These are phyloP conservation scores for Candida suzukii DNA, from an alignment of 805 yeast species.

Conservation along the genomic window DNA sequence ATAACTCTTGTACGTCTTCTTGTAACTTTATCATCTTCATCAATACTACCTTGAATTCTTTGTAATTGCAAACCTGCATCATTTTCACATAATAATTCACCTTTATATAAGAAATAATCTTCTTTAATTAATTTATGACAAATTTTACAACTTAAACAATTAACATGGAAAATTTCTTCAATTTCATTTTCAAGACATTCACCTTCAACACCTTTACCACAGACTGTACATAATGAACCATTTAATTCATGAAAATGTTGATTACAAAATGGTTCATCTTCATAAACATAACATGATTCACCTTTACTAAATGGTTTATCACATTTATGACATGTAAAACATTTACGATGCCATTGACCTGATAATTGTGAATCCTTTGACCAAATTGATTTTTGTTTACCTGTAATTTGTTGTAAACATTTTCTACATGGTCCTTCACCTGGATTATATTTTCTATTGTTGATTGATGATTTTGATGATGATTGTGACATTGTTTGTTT, in stretches of 20 bases:
- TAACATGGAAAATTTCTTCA: conserved; percentile 64
- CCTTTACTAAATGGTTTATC: conserved; percentile 47
- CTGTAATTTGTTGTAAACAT: conserved; percentile 49
- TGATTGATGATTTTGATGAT: no score
- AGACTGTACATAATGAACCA: conserved; percentile 64
- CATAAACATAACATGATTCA: conserved; percentile 65
- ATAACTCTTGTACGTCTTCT: conserved; percentile 26
- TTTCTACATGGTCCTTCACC: conserved; percentile 81
- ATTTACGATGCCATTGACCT: conserved; percentile 91
- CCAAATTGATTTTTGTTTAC: conserved; percentile 56
- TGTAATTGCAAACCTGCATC: conserved; percentile 20
- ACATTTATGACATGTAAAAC: conserved; percentile 75
- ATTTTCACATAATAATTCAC: conserved; percentile 43
- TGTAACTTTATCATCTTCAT: conserved; percentile 12
- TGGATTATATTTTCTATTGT: conserved; percentile 38
- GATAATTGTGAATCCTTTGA: conserved; percentile 80
- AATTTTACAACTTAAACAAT: conserved; percentile 61
- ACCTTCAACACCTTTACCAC: conserved; percentile 81
- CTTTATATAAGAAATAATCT: conserved; percentile 51
- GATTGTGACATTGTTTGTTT: no score
- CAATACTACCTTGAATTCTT: conserved; percentile 2
- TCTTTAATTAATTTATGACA: conserved; percentile 45
- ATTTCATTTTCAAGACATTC: conserved; percentile 76
- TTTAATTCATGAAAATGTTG: conserved; percentile 70
- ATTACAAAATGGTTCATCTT: conserved; percentile 79